Evolutionary conservation across 164 flowering plant genomes (phyloP).

Genomic region (Vitis amurensis): DNA sequence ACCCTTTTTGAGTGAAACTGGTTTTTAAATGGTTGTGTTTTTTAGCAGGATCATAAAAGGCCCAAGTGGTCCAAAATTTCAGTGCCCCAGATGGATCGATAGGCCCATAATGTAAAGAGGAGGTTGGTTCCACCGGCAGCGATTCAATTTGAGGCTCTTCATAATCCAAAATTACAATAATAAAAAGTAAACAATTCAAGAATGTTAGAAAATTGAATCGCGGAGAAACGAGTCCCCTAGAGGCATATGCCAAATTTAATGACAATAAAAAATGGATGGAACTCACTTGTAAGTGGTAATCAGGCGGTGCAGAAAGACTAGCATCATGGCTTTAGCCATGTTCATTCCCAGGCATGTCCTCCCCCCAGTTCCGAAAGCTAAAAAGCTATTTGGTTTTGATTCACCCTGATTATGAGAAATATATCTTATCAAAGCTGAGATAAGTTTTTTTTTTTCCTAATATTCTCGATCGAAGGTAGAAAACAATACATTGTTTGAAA

Average conservation of each 20-base stretch:
- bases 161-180: too few species aligned
- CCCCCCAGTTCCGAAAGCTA: conserved; percentile 57
- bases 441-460: background rate
- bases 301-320: conserved; percentile 52
- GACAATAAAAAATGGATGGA: background rate
- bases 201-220: too few species aligned
- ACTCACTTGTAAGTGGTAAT: conserved; percentile 49
- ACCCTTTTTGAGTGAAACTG: too few species aligned
- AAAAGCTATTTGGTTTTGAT: conserved; percentile 48
- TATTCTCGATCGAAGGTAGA: background rate
- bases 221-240: too few species aligned
- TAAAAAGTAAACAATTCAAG: too few species aligned
- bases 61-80: background rate
- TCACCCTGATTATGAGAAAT: conserved; percentile 30
- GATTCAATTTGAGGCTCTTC: too few species aligned
- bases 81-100: background rate
- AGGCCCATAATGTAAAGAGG: background rate
- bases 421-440: background rate
- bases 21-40: too few species aligned
- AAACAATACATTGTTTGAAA: background rate
- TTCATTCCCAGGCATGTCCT: conserved; percentile 53
- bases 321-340: conserved; percentile 57
- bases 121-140: too few species aligned
- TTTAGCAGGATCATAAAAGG: background rate
- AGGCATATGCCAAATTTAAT: background rate